Base-by-base conservation (phyloP, 2,329 filamentous ascomycete genomes). In the Botrytis fabae region DNA sequence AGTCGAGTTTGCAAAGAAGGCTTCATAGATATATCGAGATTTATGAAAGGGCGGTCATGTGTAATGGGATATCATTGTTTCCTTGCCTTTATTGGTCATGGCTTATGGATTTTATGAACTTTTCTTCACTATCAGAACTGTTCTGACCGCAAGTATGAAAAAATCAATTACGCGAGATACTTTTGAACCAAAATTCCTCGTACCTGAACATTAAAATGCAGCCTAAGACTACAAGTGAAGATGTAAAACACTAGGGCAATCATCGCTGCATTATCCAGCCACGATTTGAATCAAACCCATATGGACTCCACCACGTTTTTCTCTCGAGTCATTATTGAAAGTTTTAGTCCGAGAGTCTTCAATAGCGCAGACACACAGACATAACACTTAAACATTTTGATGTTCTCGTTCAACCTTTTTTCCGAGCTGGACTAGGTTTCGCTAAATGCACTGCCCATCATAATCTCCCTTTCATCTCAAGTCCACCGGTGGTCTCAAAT, bases 1-100 rank as follows among this genome's bases (percentile, higher is more conserved):
- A 82, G 93, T 96, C 77, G 93, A 96, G 85, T 96, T 96, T 84
- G 93, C 93, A 78, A 96, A 95, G 87, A 91, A 91, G 85, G 87
- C 89, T 73, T 75, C 76, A 74, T 81, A 78, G 69, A 76, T 71
- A 62, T 73, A 63, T 38, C 46, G 46, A 5, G 32, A 46, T 69
- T 60, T 64, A 40, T 66, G 51, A 44, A 68, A 54, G 61, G 25
- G 18, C 28, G 68, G 20, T 66, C 22, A 20, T 66, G 6, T 66
- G 57, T 75, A 75, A 74, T 64, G 42, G 42, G 35, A 28, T 73
- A 74, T 71, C 44, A 72, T 62, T 51, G 22, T 44, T 42, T 65
- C 48, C 35, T 69, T 38, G 51, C 6, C 35, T 61, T 69, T 32
- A 63, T 38, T 44, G 57, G 25, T 40, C 32, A 57, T 42, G 35